Conservation (phyloP, 2,329 filamentous ascomycete species). For the Aaosphaeria arxii region DNA sequence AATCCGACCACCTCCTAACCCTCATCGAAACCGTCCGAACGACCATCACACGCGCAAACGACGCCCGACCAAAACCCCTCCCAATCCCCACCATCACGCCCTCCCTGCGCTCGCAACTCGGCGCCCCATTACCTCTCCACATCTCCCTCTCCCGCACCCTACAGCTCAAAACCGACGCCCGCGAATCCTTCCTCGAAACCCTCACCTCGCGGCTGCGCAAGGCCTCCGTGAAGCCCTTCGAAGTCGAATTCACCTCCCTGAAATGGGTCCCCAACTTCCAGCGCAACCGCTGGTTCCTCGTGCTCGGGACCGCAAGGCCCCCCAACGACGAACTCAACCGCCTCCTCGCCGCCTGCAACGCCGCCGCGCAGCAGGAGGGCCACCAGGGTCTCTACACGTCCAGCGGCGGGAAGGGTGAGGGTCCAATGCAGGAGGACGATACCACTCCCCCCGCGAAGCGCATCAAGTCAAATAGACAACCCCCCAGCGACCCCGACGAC, state of each 20-base stretch:
- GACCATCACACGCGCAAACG: constrained; percentile 14
- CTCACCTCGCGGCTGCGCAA: constrained; percentile 46
- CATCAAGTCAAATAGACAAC: constrained; percentile 6
- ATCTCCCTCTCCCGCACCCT: constrained; percentile 86
- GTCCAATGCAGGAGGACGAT: constrained; percentile 19
- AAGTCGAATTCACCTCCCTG: constrained; percentile 41
- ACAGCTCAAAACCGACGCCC: constrained; percentile 68
- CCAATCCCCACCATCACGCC: constrained; percentile 53
- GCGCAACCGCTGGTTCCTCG: constrained; percentile 76
- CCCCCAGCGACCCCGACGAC: constrained; percentile 26
- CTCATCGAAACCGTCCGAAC: constrained; percentile 27
- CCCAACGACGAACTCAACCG: constrained; percentile 36
- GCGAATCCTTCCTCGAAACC: constrained; percentile 62
- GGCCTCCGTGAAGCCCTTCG: constrained; percentile 52
- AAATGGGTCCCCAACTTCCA: constrained; percentile 68
- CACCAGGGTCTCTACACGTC: constrained; percentile 69
- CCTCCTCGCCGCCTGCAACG: constrained; percentile 68
- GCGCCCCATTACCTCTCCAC: constrained; percentile 76
- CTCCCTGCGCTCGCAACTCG: constrained; percentile 75
- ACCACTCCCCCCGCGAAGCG: constrained; percentile 8
- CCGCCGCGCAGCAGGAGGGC: constrained; percentile 54
- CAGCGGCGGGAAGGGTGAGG: constrained; percentile 20
- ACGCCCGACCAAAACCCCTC: constrained; percentile 17
- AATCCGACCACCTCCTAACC: constrained; percentile 23
- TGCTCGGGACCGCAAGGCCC: constrained; percentile 58